Evolutionary conservation across 805 yeast species (phyloP).

Genomic region (Maudiozyma barnettii): DNA sequence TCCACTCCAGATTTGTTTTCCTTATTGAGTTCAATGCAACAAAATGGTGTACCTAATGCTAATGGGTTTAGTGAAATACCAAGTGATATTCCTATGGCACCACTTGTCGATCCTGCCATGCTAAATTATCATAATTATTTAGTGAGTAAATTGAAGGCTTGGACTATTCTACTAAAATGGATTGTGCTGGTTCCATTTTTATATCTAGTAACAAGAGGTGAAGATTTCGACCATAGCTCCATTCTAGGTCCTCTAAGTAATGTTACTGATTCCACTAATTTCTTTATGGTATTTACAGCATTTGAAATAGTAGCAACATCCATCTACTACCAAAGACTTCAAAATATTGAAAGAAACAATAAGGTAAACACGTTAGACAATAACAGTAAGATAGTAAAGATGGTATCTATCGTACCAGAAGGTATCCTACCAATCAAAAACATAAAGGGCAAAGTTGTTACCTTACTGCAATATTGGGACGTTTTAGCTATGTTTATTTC

Average conservation of each 20-base stretch:
- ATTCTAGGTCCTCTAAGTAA: conserved; percentile 3
- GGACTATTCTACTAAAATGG: conserved; percentile 27
- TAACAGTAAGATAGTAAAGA: conserved; percentile 22
- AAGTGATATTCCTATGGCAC: not conserved
- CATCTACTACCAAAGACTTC: conserved; percentile 23
- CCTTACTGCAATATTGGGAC: conserved; percentile 25
- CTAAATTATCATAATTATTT: conserved; percentile 22
- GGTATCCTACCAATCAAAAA: conserved; percentile 26
- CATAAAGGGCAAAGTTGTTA: conserved; percentile 19
- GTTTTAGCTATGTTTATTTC: conserved; percentile 27
- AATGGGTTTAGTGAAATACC: not conserved
- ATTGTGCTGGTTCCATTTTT: conserved; percentile 23
- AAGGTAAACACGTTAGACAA: conserved; percentile 22
- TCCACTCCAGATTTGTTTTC: conserved; percentile 22
- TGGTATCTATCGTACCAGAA: conserved; percentile 27
- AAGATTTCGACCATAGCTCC: conserved; percentile 2
- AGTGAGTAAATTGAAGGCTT: conserved; percentile 25
- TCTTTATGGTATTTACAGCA: conserved; percentile 27
- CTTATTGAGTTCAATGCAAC: conserved; percentile 15
- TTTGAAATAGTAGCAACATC: conserved; percentile 29
- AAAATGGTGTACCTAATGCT: not conserved
- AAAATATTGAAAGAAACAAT: conserved; percentile 18
- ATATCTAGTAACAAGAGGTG: conserved; percentile 18
- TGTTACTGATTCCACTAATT: conserved; percentile 21
- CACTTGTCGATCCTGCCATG: conserved; percentile 19